phyloP scores from a whole-genome alignment of 768 basidiomycete species.

The Coprinopsis marcescibilis region DNA sequence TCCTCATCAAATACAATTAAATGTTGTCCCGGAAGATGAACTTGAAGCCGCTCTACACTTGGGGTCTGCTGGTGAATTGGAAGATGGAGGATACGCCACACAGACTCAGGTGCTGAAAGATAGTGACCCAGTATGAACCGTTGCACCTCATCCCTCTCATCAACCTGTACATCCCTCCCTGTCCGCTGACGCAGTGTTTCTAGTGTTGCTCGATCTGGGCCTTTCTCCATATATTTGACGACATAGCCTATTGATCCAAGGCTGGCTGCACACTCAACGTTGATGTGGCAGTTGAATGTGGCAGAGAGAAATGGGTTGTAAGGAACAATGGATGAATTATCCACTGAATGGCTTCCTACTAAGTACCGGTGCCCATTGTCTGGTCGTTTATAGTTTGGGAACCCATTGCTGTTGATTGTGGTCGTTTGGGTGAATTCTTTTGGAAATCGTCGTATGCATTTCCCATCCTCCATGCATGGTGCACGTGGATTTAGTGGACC shows the following conservation, averaged over 20 bases:
- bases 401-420: constrained; percentile 30
- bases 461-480: constrained; percentile 35
- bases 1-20: constrained; percentile 28
- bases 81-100: constrained; percentile 30
- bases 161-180: constrained; percentile 26
- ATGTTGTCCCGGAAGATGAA: constrained; percentile 39
- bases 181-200: constrained; percentile 12
- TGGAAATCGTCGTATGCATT: constrained; percentile 40
- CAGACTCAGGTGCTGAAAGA: constrained; percentile 26
- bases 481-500: constrained; percentile 25
- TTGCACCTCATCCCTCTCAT: constrained; percentile 32
- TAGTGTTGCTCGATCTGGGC: constrained; percentile 34
- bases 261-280: constrained; percentile 36
- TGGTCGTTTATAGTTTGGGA: constrained; percentile 30
- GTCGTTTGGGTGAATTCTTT: constrained; percentile 32
- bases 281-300: constrained; percentile 42
- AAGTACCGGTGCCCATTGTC: constrained; percentile 24
- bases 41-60: constrained; percentile 32
- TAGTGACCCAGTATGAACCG: constrained; percentile 33
- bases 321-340: constrained; percentile 39
- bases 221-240: constrained; percentile 47
- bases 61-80: constrained; percentile 31
- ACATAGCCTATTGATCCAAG: constrained; percentile 40
- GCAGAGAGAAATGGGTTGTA: constrained; percentile 30
- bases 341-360: constrained; percentile 8